Percentiles rank a stretch among this genome's conserved stretches.
These are phyloP conservation scores for Mycena indigotica DNA, from an alignment of 768 basidiomycete species.

Conservation along the genomic window DNA sequence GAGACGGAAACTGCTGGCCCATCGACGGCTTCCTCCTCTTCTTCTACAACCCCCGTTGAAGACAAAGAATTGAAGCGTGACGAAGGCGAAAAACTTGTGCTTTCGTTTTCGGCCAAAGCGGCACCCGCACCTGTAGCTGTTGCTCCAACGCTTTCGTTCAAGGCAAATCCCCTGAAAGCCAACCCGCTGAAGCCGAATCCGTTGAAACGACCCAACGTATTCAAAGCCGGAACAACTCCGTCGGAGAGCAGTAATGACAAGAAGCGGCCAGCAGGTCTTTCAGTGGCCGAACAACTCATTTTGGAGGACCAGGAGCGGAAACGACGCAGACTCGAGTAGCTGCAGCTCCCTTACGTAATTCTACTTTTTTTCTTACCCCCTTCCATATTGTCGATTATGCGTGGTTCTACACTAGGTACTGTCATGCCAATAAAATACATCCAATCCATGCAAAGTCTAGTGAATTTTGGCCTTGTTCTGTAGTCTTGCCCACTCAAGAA, in stretches of 20 bases:
- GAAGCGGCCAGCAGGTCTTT: slow-evolving; percentile 68
- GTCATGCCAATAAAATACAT: no score
- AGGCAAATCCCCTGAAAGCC: slow-evolving; percentile 64
- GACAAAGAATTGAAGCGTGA: slow-evolving; percentile 73
- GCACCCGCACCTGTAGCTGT: slow-evolving; percentile 36
- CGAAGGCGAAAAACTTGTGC: slow-evolving; percentile 75
- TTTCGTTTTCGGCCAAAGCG: slow-evolving; percentile 69
- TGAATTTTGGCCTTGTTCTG: slow-evolving; percentile 8
- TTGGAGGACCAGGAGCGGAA: slow-evolving; percentile 91
- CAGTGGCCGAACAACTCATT: slow-evolving; percentile 84
- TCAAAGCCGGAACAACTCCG: slow-evolving; percentile 54
- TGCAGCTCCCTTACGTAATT: no score
- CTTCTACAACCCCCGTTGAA: slow-evolving; percentile 39
- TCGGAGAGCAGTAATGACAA: slow-evolving; percentile 50
- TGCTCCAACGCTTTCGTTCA: slow-evolving; percentile 47
- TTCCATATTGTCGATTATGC: no score
- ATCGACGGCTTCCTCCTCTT: slow-evolving; percentile 34
- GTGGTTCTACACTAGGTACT: no score
- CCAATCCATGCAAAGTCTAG: no score
- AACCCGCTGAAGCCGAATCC: slow-evolving; percentile 31
- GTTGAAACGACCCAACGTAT: slow-evolving; percentile 72
- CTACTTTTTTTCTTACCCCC: no score
- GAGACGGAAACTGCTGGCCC: slow-evolving; percentile 33
- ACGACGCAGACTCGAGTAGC: slow-evolving; percentile 66
- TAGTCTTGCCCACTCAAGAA: slow-evolving; percentile 21